Conservation (phyloP, 192 early-diverging fungal genomes). For the Coemansia sp. region DNA sequence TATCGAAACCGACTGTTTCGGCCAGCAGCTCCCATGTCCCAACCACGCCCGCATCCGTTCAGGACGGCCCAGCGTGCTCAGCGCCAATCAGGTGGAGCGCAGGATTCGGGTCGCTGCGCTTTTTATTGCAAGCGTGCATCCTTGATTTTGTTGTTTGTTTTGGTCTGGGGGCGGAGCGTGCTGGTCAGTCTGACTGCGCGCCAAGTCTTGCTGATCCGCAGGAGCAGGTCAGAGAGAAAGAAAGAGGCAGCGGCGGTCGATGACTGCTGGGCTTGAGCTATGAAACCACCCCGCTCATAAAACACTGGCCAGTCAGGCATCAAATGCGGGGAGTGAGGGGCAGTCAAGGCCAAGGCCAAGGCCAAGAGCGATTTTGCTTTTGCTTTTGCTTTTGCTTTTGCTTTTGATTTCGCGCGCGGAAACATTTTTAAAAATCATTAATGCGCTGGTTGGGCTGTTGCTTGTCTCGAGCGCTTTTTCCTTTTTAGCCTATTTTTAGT, state of each 20-base stretch:
- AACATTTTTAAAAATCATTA: neutral
- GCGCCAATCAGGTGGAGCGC: neutral
- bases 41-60: neutral
- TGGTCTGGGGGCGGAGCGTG: too few species aligned
- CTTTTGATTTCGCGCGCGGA: neutral
- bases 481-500: slow-evolving; percentile 3
- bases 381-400: neutral
- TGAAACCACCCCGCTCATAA: neutral
- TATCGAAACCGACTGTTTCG: too few species aligned
- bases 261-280: neutral
- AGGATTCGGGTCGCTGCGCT: neutral
- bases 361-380: neutral
- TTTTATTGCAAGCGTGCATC: too few species aligned
- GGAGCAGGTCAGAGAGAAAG: too few species aligned
- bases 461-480: neutral
- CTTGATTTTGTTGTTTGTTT: too few species aligned
- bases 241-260: neutral
- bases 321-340: neutral
- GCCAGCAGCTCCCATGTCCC: too few species aligned
- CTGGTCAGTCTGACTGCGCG: too few species aligned
- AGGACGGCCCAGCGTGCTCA: neutral
- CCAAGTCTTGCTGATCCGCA: too few species aligned
- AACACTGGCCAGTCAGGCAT: neutral
- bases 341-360: neutral
- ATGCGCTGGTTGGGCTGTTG: neutral